Conservation (phyloP, 305 asterid species). For the Fraxinus baroniana region DNA sequence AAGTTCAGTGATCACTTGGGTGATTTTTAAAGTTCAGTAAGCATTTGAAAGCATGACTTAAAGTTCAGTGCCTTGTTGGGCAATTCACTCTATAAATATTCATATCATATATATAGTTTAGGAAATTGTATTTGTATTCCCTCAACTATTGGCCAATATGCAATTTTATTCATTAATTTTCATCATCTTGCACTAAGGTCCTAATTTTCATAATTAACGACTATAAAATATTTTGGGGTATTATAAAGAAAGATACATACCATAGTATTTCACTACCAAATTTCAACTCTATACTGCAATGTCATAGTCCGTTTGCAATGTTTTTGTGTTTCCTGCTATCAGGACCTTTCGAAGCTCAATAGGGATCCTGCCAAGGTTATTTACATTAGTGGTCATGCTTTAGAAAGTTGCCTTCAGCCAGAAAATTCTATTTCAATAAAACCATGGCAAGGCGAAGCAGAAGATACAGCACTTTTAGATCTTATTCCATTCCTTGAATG, state of each 20-base stretch:
- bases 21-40: no score
- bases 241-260: neutral
- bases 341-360: slow-evolving; percentile 86
- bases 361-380: slow-evolving; percentile 79
- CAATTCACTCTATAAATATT: no score
- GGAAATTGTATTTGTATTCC: neutral
- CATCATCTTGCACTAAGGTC: no score
- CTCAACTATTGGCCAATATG: no score
- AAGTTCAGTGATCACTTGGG: no score
- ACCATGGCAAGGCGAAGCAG: slow-evolving; percentile 80
- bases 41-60: no score
- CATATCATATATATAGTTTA: neutral
- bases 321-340: slow-evolving; percentile 30
- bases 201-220: no score
- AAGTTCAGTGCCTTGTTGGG: no score
- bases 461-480: slow-evolving; percentile 84
- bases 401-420: slow-evolving; percentile 81
- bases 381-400: slow-evolving; percentile 73
- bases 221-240: neutral
- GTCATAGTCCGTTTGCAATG: neutral
- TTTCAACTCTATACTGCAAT: neutral
- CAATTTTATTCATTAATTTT: no score
- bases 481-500: slow-evolving; percentile 93
- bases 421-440: slow-evolving; percentile 69
- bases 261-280: neutral